Base-by-base conservation (phyloP, 1,284 basidiomycete species). In the Farysia itapuensis region DNA sequence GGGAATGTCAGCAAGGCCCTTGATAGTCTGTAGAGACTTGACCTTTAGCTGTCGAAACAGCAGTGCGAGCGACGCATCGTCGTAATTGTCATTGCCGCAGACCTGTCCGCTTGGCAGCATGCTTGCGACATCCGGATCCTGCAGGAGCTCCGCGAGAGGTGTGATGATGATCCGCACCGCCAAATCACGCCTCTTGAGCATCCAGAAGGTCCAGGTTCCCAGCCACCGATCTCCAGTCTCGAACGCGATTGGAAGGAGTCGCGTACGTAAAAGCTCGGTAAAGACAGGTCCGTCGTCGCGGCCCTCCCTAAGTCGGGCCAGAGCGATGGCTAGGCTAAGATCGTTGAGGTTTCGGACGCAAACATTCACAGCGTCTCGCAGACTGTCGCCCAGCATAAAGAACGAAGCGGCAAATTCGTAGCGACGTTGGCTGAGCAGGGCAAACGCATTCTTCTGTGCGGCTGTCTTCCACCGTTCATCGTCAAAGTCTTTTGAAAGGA, bases 191-290 rank as follows among this genome's bases (percentile, higher is more conserved):
- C 89, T 81, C 58, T 86, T 85, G 21, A 97, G 80, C 56, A 90
- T 80, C 90, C 92, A 95, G 77, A 96, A 92, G 4, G 89, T 89
- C 94, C 93, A 98, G 53, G 87, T 90, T n/a, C 85, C 89, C n/a
- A 97, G 80, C 87, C 89, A 97, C 25, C 94, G 82, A 77, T 96
- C 91, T 0, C 91, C 92, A 15, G 86, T 82, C 40, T 81, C 81
- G 73, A 96, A 89, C 0, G 92, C 92, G 16, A 83, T 81, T 0
- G 93, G 92, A 1, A 98, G 78, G 2, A 97, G 85, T 0, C 83
- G 85, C 35, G 82, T 82, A 15, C 81, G 83, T 25, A 97, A 78
- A 18, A 97, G 84, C 35, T 82, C 82, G 16, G 79, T 79, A 20
- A 97, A 77, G 0, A 96, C 79, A 1, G 88, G 88, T 0, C 92